These are phyloP conservation scores for Cadophora luteo-olivacea DNA, from an alignment of 2,329 filamentous ascomycete species.

Conservation along the genomic window DNA sequence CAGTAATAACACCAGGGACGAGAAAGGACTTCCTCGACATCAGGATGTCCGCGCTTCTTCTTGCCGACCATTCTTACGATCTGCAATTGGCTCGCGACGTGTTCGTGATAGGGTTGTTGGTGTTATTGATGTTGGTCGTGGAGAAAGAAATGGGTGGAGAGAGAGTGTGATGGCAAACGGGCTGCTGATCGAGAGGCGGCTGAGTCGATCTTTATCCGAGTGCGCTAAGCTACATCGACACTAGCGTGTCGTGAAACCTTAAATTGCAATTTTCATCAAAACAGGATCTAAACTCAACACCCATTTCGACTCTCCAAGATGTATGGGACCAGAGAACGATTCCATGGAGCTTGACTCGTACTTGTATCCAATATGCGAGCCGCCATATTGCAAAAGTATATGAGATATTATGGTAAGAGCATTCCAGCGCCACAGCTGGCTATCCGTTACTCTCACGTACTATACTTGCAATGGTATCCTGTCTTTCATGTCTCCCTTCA, in stretches of 20 bases:
- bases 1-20: constrained; percentile 99
- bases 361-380: too few relatives aligned
- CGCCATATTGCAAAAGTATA: too few relatives aligned
- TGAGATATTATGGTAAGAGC: too few relatives aligned
- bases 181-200: neutral
- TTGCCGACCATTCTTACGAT: constrained; percentile 71
- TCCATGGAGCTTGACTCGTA: too few relatives aligned
- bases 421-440: too few relatives aligned
- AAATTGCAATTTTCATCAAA: constrained; percentile 4
- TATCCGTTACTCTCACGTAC: neutral
- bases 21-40: constrained; percentile 85
- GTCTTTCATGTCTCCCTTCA: neutral
- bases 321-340: too few relatives aligned
- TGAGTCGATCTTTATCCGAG: constrained; percentile 16
- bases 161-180: neutral
- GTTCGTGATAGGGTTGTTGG: constrained; percentile 7
- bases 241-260: constrained; percentile 10
- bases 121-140: constrained; percentile 15
- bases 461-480: neutral
- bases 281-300: neutral
- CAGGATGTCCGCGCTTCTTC: constrained; percentile 86
- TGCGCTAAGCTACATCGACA: neutral
- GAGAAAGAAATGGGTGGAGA: constrained; percentile 9
- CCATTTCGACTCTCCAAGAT: neutral
- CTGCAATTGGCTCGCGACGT: constrained; percentile 4